phyloP scores from a whole-genome alignment of 2,329 filamentous ascomycete genomes.

The Diplodia seriata region DNA sequence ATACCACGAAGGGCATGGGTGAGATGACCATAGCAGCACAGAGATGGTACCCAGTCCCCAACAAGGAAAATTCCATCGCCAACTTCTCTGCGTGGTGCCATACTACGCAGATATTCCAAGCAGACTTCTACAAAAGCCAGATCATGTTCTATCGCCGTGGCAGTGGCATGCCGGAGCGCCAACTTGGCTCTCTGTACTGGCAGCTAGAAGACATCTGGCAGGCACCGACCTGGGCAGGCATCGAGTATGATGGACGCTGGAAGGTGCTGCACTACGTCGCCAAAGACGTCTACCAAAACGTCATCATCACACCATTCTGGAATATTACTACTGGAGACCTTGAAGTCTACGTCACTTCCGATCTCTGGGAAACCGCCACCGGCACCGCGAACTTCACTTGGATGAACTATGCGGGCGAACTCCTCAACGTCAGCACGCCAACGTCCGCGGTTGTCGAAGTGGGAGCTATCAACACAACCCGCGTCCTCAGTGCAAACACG shows the following conservation, averaged over 20 bases:
- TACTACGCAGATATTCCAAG: slow-evolving; percentile 69
- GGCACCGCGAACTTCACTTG: slow-evolving; percentile 60
- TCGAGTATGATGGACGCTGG: slow-evolving; percentile 69
- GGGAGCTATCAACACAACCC: slow-evolving; percentile 61
- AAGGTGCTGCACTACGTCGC: slow-evolving; percentile 67
- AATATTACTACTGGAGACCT: slow-evolving; percentile 59
- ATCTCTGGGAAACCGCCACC: slow-evolving; percentile 60
- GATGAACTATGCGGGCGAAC: slow-evolving; percentile 58
- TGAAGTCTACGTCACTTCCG: slow-evolving; percentile 63
- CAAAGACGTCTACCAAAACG: slow-evolving; percentile 63
- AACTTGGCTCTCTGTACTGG: slow-evolving; percentile 69
- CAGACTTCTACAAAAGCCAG: slow-evolving; percentile 66
- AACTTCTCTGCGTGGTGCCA: slow-evolving; percentile 69
- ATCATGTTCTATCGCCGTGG: slow-evolving; percentile 69
- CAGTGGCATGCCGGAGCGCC: slow-evolving; percentile 63
- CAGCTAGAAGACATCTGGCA: slow-evolving; percentile 71
- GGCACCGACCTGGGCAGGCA: slow-evolving; percentile 68
- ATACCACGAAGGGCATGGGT: slow-evolving; percentile 55
- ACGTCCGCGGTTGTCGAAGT: slow-evolving; percentile 51
- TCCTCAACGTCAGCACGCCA: slow-evolving; percentile 50
- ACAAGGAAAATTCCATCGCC: slow-evolving; percentile 59
- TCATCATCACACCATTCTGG: slow-evolving; percentile 67
- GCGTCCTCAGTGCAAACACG: slow-evolving; percentile 52
- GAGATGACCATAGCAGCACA: slow-evolving; percentile 66
- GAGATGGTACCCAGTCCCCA: slow-evolving; percentile 63